phyloP scores from a whole-genome alignment of 169 alveolate genomes.

The Plasmodium gaboni region DNA sequence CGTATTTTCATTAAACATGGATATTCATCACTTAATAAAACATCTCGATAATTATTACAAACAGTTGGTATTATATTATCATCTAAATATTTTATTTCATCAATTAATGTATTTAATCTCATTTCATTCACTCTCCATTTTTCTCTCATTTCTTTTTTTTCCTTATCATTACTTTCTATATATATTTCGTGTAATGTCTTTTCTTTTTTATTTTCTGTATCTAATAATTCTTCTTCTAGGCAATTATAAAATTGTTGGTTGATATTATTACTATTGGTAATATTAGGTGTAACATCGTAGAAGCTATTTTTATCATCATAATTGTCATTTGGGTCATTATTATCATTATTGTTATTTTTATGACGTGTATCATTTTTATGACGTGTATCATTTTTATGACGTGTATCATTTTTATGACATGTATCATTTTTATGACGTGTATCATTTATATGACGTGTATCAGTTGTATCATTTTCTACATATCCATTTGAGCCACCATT shows the following conservation, averaged over 20 bases:
- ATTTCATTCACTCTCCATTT: constrained; percentile 72
- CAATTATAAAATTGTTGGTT: constrained; percentile 44
- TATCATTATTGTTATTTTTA: neutral
- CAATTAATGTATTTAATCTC: constrained; percentile 48
- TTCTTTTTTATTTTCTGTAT: constrained; percentile 5
- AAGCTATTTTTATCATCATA: neutral
- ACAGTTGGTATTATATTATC: constrained; percentile 56
- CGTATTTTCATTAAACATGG: constrained; percentile 56
- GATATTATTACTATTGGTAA: neutral
- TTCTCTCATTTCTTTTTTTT: constrained; percentile 56
- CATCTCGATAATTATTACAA: constrained; percentile 75
- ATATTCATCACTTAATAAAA: constrained; percentile 67
- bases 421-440: too few relatives aligned
- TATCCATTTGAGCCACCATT: too few relatives aligned
- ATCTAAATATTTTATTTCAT: constrained; percentile 47
- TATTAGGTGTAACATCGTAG: constrained; percentile 2
- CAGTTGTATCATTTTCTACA: too few relatives aligned
- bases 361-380: neutral
- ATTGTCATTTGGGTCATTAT: neutral
- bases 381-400: neutral
- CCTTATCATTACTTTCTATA: constrained; percentile 21
- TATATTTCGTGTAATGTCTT: constrained; percentile 27
- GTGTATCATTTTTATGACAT: neutral
- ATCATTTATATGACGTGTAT: too few relatives aligned
- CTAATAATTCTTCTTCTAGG: constrained; percentile 44